phyloP scores from a whole-genome alignment of 768 basidiomycete species.

The Kockovaella imperatae region DNA sequence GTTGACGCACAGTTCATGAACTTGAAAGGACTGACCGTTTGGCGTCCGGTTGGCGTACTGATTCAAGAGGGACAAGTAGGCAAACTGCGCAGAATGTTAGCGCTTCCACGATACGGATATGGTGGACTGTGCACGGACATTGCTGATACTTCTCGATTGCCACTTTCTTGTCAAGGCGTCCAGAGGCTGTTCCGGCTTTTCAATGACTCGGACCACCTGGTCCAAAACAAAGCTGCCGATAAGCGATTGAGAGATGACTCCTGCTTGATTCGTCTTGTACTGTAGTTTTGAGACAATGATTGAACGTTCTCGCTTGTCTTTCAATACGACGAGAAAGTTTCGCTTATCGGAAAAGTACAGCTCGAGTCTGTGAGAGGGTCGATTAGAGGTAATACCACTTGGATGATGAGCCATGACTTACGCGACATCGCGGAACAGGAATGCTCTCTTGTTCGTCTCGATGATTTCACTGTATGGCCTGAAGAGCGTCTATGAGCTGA shows the following conservation, averaged over 20 bases:
- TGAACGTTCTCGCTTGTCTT: conserved; percentile 59
- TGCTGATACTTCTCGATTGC: conserved; percentile 86
- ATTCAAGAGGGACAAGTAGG: conserved; percentile 80
- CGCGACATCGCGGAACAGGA: conserved; percentile 87
- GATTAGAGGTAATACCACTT: not conserved
- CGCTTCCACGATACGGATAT: conserved; percentile 2
- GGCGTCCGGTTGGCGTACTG: conserved; percentile 88
- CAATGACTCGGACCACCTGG: conserved; percentile 37
- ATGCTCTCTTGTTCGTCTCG: conserved; percentile 69
- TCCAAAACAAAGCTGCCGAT: conserved; percentile 42
- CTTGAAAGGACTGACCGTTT: conserved; percentile 49
- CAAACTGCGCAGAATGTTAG: conserved; percentile 53
- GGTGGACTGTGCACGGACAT: conserved; percentile 50
- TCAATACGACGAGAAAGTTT: conserved; percentile 74
- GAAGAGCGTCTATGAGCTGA: conserved; percentile 3
- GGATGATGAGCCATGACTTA: conserved; percentile 48
- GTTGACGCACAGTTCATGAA: not conserved
- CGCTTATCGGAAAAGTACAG: conserved; percentile 89
- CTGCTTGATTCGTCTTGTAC: conserved; percentile 50
- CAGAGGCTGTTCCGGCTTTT: conserved; percentile 35
- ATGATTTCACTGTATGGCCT: conserved; percentile 76
- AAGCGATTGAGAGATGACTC: conserved; percentile 52
- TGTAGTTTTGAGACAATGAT: conserved; percentile 30
- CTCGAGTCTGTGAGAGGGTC: conserved; percentile 57
- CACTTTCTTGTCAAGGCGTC: conserved; percentile 54